Conservation (phyloP, 257 asterid species). For the Solanum stenotomum region DNA sequence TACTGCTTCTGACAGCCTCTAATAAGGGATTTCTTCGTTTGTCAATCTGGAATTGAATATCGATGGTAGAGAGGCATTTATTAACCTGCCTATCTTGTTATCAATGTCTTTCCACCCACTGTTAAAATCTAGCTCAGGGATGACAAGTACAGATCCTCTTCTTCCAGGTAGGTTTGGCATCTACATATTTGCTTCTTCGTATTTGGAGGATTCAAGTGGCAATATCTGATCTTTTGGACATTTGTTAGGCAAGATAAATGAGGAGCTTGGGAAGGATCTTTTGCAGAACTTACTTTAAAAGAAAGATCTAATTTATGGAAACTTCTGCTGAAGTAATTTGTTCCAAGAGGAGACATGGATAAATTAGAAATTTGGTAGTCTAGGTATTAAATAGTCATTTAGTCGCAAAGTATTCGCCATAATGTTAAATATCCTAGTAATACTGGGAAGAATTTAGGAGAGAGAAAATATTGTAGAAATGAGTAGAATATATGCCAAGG, state of each 20-base stretch:
- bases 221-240: background rate
- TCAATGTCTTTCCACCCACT: background rate
- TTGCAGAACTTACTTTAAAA: background rate
- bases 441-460: too few species aligned
- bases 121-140: background rate
- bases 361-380: background rate
- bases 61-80: background rate
- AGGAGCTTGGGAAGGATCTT: background rate
- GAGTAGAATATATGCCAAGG: too few species aligned
- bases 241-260: background rate
- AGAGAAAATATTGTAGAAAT: too few species aligned
- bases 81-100: background rate
- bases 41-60: background rate
- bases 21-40: background rate
- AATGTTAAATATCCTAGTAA: too few species aligned
- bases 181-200: background rate
- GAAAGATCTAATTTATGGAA: background rate
- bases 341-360: background rate
- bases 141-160: background rate
- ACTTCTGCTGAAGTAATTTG: background rate
- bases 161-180: background rate
- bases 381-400: background rate
- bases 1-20: background rate
- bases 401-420: background rate
- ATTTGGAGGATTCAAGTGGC: background rate